Evolutionary conservation across 352 stramenopile species (phyloP).

Genomic region (Globisporangium parvum): DNA sequence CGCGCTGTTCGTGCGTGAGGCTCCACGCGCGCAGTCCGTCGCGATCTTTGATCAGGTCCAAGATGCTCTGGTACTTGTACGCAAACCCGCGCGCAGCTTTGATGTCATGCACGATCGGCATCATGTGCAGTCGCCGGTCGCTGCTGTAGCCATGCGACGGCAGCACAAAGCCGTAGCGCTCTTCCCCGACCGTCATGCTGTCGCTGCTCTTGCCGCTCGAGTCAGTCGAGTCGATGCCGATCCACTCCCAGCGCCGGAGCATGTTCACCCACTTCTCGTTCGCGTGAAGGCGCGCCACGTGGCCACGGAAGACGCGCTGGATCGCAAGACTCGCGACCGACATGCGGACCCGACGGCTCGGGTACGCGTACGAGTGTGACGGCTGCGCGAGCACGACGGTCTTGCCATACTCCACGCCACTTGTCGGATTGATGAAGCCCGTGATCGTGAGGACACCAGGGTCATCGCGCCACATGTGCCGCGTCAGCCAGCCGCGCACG

Average conservation of each 20-base stretch:
- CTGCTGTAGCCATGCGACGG: slow-evolving; percentile 43
- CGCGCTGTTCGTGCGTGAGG: slow-evolving; percentile 31
- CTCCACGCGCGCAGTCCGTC: slow-evolving; percentile 59
- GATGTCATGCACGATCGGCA: slow-evolving; percentile 28
- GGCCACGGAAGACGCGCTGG: slow-evolving; percentile 48
- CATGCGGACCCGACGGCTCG: slow-evolving; percentile 38
- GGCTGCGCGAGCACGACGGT: slow-evolving; percentile 29
- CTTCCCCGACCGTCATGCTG: slow-evolving; percentile 44
- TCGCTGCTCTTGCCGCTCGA: slow-evolving; percentile 29
- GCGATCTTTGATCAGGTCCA: slow-evolving; percentile 60
- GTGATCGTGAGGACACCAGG: slow-evolving; percentile 34
- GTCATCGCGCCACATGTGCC: slow-evolving; percentile 57
- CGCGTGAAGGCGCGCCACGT: slow-evolving; percentile 39
- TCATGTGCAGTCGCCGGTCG: slow-evolving; percentile 40
- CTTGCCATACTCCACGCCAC: slow-evolving; percentile 47
- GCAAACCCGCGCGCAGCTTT: slow-evolving; percentile 40
- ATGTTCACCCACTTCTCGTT: slow-evolving; percentile 67
- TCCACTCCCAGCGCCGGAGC: slow-evolving; percentile 71
- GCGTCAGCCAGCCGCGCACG: slow-evolving; percentile 59
- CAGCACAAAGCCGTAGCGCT: slow-evolving; percentile 51
- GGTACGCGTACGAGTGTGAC: slow-evolving; percentile 48
- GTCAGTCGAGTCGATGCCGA: slow-evolving; percentile 33
- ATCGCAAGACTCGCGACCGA: slow-evolving; percentile 25
- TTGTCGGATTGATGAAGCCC: slow-evolving; percentile 31
- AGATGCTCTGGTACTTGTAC: slow-evolving; percentile 69